These are phyloP conservation scores for Persicaria maculosa DNA, from an alignment of 148 eudicot genomes.

Conservation along the genomic window DNA sequence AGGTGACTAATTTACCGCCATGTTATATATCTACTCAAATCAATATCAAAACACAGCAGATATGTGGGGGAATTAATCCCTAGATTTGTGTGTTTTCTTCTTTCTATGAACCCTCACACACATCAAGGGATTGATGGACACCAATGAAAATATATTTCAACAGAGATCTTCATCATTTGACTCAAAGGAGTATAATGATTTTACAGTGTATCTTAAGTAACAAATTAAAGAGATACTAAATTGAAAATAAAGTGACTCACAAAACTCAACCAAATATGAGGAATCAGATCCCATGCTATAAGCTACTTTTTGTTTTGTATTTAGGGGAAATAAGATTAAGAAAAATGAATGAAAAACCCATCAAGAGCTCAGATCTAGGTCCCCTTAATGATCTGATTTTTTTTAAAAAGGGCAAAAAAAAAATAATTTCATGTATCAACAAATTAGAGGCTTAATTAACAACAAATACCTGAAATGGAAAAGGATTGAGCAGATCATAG, in stretches of 20 bases:
- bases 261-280: too few relatives aligned
- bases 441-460: too few relatives aligned
- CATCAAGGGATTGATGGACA: slow-evolving; percentile 10
- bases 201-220: too few relatives aligned
- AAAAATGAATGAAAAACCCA: background rate
- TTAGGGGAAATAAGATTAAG: too few relatives aligned
- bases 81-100: slow-evolving; percentile 4
- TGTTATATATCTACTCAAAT: background rate
- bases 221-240: too few relatives aligned
- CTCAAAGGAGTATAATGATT: too few relatives aligned
- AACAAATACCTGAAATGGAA: background rate
- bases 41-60: slow-evolving; percentile 1
- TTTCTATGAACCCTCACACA: background rate
- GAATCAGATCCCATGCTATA: too few relatives aligned
- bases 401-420: too few relatives aligned
- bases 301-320: too few relatives aligned
- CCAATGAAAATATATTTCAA: background rate
- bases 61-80: slow-evolving; percentile 6
- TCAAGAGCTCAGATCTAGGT: background rate
- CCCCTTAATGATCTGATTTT: background rate
- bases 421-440: too few relatives aligned
- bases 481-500: background rate
- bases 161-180: too few relatives aligned
- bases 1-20: background rate
- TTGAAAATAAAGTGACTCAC: too few relatives aligned